Percentiles rank a stretch among this genome's conserved stretches.
Evolutionary conservation across 805 yeast genomes (phyloP).

Genomic region (Saccharomycopsis sp.): DNA sequence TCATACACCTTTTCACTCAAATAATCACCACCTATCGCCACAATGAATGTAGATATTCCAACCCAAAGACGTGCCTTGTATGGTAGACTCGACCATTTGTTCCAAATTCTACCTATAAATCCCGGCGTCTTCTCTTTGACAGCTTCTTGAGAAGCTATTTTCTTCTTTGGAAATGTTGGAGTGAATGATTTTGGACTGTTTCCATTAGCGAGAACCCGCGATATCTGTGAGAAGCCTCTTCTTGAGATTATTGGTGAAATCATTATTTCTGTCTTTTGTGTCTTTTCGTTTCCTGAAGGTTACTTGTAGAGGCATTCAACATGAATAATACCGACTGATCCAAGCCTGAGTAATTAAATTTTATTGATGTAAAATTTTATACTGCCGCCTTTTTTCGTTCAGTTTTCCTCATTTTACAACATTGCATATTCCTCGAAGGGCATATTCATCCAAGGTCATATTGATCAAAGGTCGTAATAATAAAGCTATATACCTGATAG

Average conservation of each 20-base stretch:
- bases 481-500: no score
- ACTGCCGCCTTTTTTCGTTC: background rate
- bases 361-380: no score
- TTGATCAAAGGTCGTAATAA: no score
- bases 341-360: no score
- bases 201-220: background rate
- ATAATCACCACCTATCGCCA: slow-evolving; percentile 26
- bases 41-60: slow-evolving; percentile 27
- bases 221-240: background rate
- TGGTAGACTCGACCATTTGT: slow-evolving; percentile 24
- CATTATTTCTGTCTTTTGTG: background rate
- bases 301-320: no score
- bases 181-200: background rate
- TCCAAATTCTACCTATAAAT: slow-evolving; percentile 13
- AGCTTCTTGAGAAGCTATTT: background rate
- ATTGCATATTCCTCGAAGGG: no score
- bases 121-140: background rate
- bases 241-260: background rate
- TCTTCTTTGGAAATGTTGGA: background rate
- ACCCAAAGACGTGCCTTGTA: slow-evolving; percentile 25
- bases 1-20: slow-evolving; percentile 19
- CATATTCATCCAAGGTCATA: no score
- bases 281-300: no score
- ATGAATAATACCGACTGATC: background rate
- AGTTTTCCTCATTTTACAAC: background rate